phyloP scores from a whole-genome alignment of 1,284 basidiomycete species.

The Ustilago nuda region DNA sequence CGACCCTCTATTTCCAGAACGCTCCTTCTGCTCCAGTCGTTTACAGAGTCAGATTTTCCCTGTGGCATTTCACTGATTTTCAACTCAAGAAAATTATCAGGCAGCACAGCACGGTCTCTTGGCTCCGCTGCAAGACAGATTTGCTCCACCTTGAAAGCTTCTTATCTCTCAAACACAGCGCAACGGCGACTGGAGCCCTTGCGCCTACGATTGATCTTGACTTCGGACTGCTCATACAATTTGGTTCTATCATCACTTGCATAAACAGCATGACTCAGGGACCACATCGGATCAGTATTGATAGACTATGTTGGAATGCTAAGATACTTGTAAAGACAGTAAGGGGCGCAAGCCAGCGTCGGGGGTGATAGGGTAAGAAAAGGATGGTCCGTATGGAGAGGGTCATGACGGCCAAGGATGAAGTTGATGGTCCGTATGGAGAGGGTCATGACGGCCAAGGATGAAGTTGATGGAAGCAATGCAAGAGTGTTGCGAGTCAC shows the following conservation, averaged over 20 bases:
- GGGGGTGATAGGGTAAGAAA: background rate
- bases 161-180: background rate
- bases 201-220: too few species aligned
- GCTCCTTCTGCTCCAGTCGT: background rate
- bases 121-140: background rate
- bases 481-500: background rate
- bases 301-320: background rate
- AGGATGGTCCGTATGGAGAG: slow-evolving; percentile 11
- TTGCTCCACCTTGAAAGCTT: background rate
- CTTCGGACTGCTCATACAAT: background rate
- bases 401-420: background rate
- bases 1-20: slow-evolving; percentile 12
- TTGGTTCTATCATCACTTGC: background rate
- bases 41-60: background rate
- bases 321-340: slow-evolving; percentile 1
- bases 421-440: background rate
- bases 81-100: background rate
- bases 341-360: background rate
- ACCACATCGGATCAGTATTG: background rate
- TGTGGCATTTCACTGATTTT: background rate
- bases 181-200: too few species aligned
- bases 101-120: slow-evolving; percentile 1
- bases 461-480: background rate
- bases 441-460: background rate
- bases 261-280: background rate